Conservation (phyloP, 352 stramenopile genomes). For the Aphanomyces stellatus region DNA sequence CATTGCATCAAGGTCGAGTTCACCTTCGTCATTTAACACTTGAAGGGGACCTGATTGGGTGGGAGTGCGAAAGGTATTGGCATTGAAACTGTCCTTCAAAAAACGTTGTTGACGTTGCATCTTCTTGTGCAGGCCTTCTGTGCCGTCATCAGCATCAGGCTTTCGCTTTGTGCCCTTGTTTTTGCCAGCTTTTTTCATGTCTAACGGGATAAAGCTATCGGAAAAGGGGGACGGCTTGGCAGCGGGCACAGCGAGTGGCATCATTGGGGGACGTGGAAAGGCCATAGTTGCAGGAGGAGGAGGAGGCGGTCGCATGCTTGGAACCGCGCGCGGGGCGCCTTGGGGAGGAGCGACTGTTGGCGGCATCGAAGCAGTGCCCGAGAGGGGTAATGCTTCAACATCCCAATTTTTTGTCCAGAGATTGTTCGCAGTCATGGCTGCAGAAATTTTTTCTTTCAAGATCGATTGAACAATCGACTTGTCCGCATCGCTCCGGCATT, state of each 20-base stretch:
- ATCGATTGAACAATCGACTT: constrained; percentile 68
- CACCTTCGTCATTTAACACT: constrained; percentile 65
- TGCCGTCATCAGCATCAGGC: constrained; percentile 26
- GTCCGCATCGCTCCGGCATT: constrained; percentile 64
- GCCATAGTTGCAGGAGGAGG: not conserved
- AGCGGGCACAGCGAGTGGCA: not conserved
- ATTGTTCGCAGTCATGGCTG: constrained; percentile 73
- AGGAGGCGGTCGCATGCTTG: constrained; percentile 4
- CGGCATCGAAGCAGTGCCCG: not conserved
- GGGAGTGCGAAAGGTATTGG: constrained; percentile 50
- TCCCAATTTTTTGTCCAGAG: constrained; percentile 82
- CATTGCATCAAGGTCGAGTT: constrained; percentile 81
- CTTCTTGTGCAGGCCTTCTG: constrained; percentile 53
- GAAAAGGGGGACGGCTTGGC: constrained; percentile 5
- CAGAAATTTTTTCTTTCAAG: constrained; percentile 76
- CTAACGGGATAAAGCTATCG: constrained; percentile 37
- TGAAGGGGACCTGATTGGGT: constrained; percentile 33
- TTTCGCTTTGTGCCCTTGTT: constrained; percentile 69
- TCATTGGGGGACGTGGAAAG: constrained; percentile 4
- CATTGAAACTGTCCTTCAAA: constrained; percentile 54
- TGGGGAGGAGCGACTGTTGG: not conserved
- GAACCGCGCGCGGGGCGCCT: not conserved
- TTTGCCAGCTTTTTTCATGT: constrained; percentile 24
- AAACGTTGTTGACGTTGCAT: constrained; percentile 69
- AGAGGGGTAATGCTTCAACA: constrained; percentile 55